These are phyloP conservation scores for Turritis glabra DNA, from an alignment of 345 rosid genomes.

Conservation along the genomic window DNA sequence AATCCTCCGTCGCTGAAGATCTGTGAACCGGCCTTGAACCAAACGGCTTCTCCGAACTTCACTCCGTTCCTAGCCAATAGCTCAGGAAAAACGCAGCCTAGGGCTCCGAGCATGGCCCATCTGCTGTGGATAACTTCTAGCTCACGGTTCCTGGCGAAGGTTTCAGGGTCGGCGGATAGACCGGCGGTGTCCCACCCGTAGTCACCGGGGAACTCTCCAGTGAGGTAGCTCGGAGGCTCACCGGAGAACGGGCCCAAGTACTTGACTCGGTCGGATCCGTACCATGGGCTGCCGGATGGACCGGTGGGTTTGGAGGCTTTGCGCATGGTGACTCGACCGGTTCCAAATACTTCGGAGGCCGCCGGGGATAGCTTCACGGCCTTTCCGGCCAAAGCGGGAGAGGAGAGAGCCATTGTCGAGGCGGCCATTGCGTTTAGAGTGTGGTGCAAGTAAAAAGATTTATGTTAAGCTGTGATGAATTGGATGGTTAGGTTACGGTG, in stretches of 20 bases:
- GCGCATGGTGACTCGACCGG: conserved; percentile 1
- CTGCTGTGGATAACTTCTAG: conserved; percentile 68
- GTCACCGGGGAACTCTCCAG: conserved; percentile 58
- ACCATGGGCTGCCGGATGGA: conserved; percentile 31
- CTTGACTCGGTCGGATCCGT: conserved; percentile 66
- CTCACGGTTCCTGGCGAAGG: conserved; percentile 75
- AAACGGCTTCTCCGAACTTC: conserved; percentile 24
- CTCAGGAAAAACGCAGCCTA: conserved; percentile 73
- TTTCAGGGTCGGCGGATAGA: conserved; percentile 69
- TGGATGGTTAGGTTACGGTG: conserved; percentile 3
- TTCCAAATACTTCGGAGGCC: neutral
- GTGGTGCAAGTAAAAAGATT: conserved; percentile 8
- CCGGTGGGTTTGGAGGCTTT: neutral
- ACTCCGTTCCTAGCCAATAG: conserved; percentile 33
- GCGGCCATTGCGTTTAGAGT: conserved; percentile 8
- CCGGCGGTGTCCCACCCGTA: conserved; percentile 50
- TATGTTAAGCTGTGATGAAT: conserved; percentile 13
- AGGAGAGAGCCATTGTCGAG: conserved; percentile 17
- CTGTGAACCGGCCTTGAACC: conserved; percentile 44
- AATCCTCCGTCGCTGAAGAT: conserved; percentile 74
- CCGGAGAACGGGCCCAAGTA: conserved; percentile 74
- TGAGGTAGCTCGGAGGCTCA: conserved; percentile 64
- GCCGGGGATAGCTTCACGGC: neutral
- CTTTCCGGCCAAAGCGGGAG: conserved; percentile 7
- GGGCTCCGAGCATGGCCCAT: conserved; percentile 76